Percentiles rank a stretch among this genome's conserved stretches.
phyloP scores from a whole-genome alignment of 805 yeast species.

The Yarrowia osloensis region DNA sequence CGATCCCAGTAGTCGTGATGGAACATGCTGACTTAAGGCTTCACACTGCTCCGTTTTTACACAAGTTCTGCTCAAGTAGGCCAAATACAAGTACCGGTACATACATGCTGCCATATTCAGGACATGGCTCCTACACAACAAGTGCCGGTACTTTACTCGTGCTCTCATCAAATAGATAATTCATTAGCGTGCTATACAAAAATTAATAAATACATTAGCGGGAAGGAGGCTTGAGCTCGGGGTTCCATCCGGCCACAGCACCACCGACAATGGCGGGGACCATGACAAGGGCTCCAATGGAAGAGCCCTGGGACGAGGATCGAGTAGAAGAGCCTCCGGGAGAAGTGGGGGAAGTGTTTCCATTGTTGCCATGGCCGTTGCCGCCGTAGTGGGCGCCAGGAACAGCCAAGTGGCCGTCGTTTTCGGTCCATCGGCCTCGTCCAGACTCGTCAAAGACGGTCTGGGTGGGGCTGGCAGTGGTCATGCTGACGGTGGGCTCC shows the following conservation, averaged over 20 bases:
- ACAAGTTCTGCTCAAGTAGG: too few relatives aligned
- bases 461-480: conserved; percentile 23
- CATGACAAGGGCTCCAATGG: conserved; percentile 50
- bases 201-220: conserved; percentile 19
- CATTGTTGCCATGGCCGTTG: not conserved
- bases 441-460: conserved; percentile 6
- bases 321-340: conserved; percentile 34
- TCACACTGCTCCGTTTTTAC: too few relatives aligned
- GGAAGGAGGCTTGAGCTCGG: conserved; percentile 19
- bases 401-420: conserved; percentile 34
- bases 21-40: too few relatives aligned
- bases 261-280: conserved; percentile 60
- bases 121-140: too few relatives aligned
- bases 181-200: conserved; percentile 25
- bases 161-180: not conserved
- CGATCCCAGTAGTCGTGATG: too few relatives aligned
- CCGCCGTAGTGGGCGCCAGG: conserved; percentile 31
- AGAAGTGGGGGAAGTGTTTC: conserved; percentile 9
- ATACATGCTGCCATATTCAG: too few relatives aligned
- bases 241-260: conserved; percentile 56
- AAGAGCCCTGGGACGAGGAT: conserved; percentile 35
- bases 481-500: conserved; percentile 24
- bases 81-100: too few relatives aligned
- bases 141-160: not conserved
- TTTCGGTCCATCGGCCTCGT: conserved; percentile 22